phyloP scores from a whole-genome alignment of 495 filamentous ascomycete genomes.

The Tuber brumale region DNA sequence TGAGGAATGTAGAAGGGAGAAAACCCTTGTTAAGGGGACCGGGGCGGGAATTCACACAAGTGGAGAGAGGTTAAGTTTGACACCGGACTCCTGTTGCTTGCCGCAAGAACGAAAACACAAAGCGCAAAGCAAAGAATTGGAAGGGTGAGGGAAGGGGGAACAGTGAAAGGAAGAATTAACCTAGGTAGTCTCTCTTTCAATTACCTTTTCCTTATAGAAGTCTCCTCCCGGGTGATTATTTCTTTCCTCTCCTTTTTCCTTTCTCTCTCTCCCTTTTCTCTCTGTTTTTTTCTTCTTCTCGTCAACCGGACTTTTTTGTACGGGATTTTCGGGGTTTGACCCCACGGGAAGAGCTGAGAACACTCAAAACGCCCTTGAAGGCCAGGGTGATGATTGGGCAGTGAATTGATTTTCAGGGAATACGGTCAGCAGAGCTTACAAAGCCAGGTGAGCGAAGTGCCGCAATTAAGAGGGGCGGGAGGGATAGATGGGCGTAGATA shows the following conservation, averaged over 20 bases:
- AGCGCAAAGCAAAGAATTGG: constrained; percentile 17
- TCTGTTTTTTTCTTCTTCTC: constrained; percentile 4
- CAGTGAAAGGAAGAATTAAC: constrained; percentile 18
- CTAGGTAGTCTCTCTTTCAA: constrained; percentile 9
- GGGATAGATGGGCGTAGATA: neutral
- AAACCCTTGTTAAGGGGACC: constrained; percentile 30
- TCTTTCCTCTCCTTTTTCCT: constrained; percentile 15
- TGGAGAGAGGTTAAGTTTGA: constrained; percentile 28
- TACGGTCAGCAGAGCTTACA: neutral
- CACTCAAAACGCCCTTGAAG: neutral
- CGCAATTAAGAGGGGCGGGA: neutral
- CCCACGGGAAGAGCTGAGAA: constrained; percentile 1
- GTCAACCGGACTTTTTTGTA: neutral
- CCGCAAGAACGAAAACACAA: constrained; percentile 18
- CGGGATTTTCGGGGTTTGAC: neutral
- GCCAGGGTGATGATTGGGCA: neutral
- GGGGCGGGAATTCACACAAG: constrained; percentile 27
- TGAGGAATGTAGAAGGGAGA: neutral
- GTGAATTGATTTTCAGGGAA: neutral
- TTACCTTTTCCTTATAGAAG: constrained; percentile 8
- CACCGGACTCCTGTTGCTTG: constrained; percentile 27
- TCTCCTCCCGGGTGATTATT: constrained; percentile 2
- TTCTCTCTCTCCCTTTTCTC: constrained; percentile 18
- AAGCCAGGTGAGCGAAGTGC: neutral
- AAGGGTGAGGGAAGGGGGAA: constrained; percentile 9